Conservation (phyloP, 805 yeast species). For the Huiozyma sinensis region DNA sequence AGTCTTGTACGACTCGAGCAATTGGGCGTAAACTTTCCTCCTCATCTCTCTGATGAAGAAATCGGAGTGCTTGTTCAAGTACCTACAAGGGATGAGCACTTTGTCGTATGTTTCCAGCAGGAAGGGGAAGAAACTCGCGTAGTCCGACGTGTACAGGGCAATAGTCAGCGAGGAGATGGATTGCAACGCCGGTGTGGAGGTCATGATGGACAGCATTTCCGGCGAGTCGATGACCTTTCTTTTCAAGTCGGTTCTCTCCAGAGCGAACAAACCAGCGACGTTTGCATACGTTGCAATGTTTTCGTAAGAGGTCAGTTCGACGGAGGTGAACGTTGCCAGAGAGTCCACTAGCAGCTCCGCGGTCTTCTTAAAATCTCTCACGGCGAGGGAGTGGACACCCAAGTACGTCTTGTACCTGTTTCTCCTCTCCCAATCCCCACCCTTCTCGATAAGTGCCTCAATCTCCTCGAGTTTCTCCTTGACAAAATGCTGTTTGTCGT, state of each 20-base stretch:
- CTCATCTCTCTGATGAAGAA: constrained; percentile 87
- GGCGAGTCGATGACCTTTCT: constrained; percentile 84
- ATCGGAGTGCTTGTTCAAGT: constrained; percentile 66
- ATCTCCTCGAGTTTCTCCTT: constrained; percentile 65
- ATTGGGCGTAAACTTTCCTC: constrained; percentile 87
- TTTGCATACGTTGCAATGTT: constrained; percentile 83
- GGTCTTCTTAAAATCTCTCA: constrained; percentile 80
- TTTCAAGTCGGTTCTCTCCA: constrained; percentile 78
- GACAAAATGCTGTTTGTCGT: constrained; percentile 60
- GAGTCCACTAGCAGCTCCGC: constrained; percentile 79
- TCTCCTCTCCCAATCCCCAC: constrained; percentile 99
- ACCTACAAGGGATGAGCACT: constrained; percentile 53
- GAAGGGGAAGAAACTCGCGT: constrained; percentile 64
- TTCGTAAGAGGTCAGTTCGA: constrained; percentile 81
- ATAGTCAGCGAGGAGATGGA: constrained; percentile 78
- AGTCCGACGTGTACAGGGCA: constrained; percentile 81
- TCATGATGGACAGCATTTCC: constrained; percentile 71
- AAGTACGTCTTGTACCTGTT: constrained; percentile 86
- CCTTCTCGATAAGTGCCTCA: constrained; percentile 74
- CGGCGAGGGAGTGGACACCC: constrained; percentile 75
- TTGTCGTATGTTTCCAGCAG: constrained; percentile 69
- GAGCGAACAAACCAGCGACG: constrained; percentile 73
- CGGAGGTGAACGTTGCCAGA: constrained; percentile 88
- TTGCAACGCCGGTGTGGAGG: constrained; percentile 59
- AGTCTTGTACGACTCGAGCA: constrained; percentile 88